phyloP scores from a whole-genome alignment of 495 filamentous ascomycete genomes.

The Penicillium ochrochloron region DNA sequence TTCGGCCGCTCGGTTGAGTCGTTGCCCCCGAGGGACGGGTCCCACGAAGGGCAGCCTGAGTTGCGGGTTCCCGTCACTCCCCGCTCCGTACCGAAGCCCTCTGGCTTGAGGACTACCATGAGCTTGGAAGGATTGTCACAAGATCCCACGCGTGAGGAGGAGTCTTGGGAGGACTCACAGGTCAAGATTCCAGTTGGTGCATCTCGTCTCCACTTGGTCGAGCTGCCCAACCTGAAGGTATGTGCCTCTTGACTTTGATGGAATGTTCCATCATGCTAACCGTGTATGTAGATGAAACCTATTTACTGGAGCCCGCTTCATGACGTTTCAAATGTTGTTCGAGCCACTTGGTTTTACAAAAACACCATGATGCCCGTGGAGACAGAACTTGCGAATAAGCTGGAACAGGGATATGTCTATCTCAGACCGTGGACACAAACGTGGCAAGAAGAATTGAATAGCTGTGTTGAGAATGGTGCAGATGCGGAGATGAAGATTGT shows the following conservation, averaged over 20 bases:
- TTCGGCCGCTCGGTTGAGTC: conserved; percentile 44
- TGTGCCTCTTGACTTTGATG: background rate
- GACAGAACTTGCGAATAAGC: conserved; percentile 83
- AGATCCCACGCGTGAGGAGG: conserved; percentile 21
- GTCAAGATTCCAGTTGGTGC: conserved; percentile 70
- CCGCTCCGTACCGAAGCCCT: conserved; percentile 34
- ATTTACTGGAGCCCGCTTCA: conserved; percentile 98
- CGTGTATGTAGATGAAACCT: conserved; percentile 73
- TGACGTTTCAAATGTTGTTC: conserved; percentile 79
- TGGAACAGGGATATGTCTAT: conserved; percentile 86
- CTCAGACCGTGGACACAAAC: conserved; percentile 89
- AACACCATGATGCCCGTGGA: conserved; percentile 93
- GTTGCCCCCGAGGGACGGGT: conserved; percentile 30
- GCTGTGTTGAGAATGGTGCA: conserved; percentile 87
- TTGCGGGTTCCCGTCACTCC: conserved; percentile 18
- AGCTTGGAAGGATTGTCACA: conserved; percentile 29
- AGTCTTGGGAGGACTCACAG: conserved; percentile 24
- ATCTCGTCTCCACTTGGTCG: conserved; percentile 69
- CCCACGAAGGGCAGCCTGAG: conserved; percentile 36
- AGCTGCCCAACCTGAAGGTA: conserved; percentile 56
- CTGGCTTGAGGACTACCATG: conserved; percentile 37
- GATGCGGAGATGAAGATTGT: conserved; percentile 89
- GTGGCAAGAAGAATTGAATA: conserved; percentile 90
- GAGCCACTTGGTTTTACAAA: conserved; percentile 96
- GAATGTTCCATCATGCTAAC: background rate